Evolutionary conservation across 1,284 basidiomycete species (phyloP), one percentile per base, ranked within the genome.

Genomic region (Ustilago cynodontis): DNA sequence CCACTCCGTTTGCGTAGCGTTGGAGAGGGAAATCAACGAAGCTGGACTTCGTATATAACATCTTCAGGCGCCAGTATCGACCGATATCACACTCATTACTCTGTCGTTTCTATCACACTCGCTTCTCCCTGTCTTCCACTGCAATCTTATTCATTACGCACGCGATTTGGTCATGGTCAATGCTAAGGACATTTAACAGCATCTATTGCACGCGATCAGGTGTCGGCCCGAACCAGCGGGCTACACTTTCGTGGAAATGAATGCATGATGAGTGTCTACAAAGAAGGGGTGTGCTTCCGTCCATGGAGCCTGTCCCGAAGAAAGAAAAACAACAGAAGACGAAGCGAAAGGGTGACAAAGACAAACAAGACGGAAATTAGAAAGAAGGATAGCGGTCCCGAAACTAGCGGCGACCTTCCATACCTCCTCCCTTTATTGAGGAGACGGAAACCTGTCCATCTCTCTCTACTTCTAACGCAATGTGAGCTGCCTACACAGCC

Each of bases 1-100:
- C 66, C 3, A 75, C 72, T 3, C 65, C 71, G 6, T 65, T 71
- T 20, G 41, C 58, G 8, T 71, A 20, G 8, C 49, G 22, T 29
- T 5, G 11, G 49, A 51, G 9, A n/a, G 28, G 26, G 22, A 14
- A 16, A 16, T 13, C 18, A 14, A 31, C 11, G 50, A n/a, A 33
- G 28, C 41, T 20, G 41, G 41, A 20, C 41, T 43, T 20, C 41
- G 20, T 43, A 20, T 11, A 6, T 20, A 43, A 20, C 41, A 43
- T 16, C 18, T n/a, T n/a, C n/a, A n/a, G n/a, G 41, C 6, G 41
- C 20, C n/a, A 33, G 31, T 33, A 33, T 33, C 11, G 31, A 33
- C 31, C 31, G 31, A 5, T 11, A 33, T 6, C 31, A 8, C 41
- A 43, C 20, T 43, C 20, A 20, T 43, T 43, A 20, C n/a, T 43